Conservation (phyloP, 73 alveolate species). For the Symbiodinium natans region DNA sequence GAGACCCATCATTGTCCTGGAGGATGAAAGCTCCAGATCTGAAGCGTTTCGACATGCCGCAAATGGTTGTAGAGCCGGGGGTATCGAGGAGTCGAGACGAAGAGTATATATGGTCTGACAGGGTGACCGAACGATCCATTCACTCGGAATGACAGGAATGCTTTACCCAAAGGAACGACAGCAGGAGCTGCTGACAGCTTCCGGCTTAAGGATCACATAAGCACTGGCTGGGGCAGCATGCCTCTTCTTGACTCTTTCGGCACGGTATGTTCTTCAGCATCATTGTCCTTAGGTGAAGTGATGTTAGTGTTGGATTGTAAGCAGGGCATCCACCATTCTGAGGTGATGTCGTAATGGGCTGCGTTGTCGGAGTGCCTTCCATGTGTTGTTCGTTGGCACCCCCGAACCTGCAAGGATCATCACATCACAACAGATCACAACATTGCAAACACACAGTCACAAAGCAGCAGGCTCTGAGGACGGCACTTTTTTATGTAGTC, state of each 20-base stretch:
- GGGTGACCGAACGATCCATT: no score
- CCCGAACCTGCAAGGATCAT: slow-evolving; percentile 21
- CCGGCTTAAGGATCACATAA: no score
- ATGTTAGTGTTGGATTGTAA: neutral
- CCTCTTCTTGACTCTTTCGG: slow-evolving; percentile 93
- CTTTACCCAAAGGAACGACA: neutral
- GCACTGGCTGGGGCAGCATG: no score
- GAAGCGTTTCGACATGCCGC: no score
- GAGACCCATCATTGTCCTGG: no score
- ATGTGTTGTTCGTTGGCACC: neutral
- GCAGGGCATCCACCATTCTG: neutral
- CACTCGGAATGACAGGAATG: no score
- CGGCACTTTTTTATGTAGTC: slow-evolving; percentile 84
- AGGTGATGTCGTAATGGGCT: neutral
- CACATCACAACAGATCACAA: neutral
- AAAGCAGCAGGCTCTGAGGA: neutral
- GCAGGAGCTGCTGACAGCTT: neutral
- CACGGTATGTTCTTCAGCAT: slow-evolving; percentile 93
- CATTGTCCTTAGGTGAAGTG: slow-evolving; percentile 50
- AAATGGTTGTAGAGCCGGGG: no score
- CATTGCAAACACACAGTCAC: neutral
- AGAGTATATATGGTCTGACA: no score
- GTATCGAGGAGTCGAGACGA: no score
- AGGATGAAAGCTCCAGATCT: no score
- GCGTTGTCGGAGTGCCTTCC: neutral